Conservation (phyloP, 108 stramenopile genomes). For the Nannochloropsis salina region DNA sequence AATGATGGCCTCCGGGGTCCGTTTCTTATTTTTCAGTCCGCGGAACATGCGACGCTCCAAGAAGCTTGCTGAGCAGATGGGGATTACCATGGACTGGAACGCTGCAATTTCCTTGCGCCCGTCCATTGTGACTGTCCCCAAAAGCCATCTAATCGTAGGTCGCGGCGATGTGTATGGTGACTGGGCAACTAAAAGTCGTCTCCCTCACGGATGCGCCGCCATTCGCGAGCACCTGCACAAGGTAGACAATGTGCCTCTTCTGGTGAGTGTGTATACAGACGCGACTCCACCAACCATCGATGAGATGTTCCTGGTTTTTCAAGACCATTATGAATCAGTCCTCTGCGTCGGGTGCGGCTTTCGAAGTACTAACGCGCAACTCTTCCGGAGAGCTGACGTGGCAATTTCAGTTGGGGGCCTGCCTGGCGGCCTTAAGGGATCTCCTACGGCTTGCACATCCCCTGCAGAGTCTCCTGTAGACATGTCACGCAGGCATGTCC, state of each 20-base stretch:
- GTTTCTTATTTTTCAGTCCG: conserved; percentile 93
- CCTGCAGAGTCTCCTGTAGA: neutral
- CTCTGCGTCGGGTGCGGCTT: conserved; percentile 34
- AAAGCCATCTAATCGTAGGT: neutral
- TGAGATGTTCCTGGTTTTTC: conserved; percentile 65
- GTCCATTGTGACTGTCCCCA: conserved; percentile 62
- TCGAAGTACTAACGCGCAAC: conserved; percentile 37
- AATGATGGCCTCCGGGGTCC: conserved; percentile 76
- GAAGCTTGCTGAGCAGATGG: conserved; percentile 84
- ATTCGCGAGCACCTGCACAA: conserved; percentile 67
- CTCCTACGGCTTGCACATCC: conserved; percentile 32
- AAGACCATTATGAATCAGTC: conserved; percentile 39
- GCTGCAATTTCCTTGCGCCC: conserved; percentile 83
- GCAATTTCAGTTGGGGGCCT: conserved; percentile 39
- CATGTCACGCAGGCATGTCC: neutral
- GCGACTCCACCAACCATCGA: conserved; percentile 75
- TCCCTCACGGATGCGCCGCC: conserved; percentile 78
- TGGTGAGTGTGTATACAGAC: conserved; percentile 92
- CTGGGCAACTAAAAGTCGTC: conserved; percentile 57
- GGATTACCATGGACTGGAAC: conserved; percentile 91
- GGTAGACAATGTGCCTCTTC: conserved; percentile 91
- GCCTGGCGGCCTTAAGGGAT: conserved; percentile 29
- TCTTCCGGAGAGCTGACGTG: conserved; percentile 44
- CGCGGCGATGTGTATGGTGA: conserved; percentile 1
- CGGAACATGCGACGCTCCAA: conserved; percentile 96